Percentiles rank a stretch among this genome's conserved stretches.
Evolutionary conservation across 176 grass and related monocot genomes (phyloP).

Genomic region (Panicum miliaceum): DNA sequence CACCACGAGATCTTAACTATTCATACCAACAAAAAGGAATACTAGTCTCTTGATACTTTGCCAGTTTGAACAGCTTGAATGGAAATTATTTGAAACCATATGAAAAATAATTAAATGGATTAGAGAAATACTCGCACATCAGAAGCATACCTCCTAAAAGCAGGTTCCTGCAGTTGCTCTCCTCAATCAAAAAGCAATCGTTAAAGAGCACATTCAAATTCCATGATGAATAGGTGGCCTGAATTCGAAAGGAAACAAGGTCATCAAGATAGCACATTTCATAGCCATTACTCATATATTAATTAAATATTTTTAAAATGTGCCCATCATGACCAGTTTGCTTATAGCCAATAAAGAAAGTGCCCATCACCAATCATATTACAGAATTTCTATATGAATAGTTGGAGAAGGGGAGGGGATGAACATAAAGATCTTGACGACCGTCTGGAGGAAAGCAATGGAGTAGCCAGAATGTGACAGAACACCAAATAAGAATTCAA

Average conservation of each 20-base stretch:
- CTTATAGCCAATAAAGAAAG: slow-evolving; percentile 40
- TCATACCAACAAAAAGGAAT: slow-evolving; percentile 7
- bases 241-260: slow-evolving; percentile 33
- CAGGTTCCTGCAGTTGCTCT: slow-evolving; percentile 7
- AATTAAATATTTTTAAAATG: slow-evolving; percentile 23
- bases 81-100: background rate
- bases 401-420: background rate
- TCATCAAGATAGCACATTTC: slow-evolving; percentile 14
- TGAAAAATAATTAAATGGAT: slow-evolving; percentile 4
- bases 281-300: slow-evolving; percentile 13
- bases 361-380: slow-evolving; percentile 13
- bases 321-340: slow-evolving; percentile 7
- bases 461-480: slow-evolving; percentile 27
- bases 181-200: slow-evolving; percentile 9
- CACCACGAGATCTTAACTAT: background rate
- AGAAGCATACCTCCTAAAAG: slow-evolving; percentile 44
- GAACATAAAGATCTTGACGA: slow-evolving; percentile 20
- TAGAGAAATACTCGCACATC: background rate
- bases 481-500: slow-evolving; percentile 36
- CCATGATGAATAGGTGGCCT: slow-evolving; percentile 23
- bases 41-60: background rate
- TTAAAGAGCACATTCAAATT: slow-evolving; percentile 13
- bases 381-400: background rate
- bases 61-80: background rate
- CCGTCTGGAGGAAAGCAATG: slow-evolving; percentile 21